These are phyloP conservation scores for Gardenia jasminoides DNA, from an alignment of 257 asterid species.

Conservation along the genomic window DNA sequence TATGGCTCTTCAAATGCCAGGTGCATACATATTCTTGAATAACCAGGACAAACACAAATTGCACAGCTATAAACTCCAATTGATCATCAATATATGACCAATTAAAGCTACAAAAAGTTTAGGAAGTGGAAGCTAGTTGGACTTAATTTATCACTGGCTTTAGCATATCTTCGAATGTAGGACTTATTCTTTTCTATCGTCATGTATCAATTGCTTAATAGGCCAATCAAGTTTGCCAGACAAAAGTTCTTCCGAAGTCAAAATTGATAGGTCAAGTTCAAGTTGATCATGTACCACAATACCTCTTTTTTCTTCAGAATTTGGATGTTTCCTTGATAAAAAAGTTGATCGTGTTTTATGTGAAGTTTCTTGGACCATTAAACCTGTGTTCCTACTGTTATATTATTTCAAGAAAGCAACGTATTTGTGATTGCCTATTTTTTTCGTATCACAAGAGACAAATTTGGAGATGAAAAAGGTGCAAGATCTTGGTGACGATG, in stretches of 20 bases:
- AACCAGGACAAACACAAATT: not conserved
- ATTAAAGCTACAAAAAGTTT: not conserved
- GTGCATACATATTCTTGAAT: not conserved
- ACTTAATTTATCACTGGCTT: not conserved
- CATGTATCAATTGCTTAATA: not conserved
- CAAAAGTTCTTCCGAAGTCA: too few species aligned
- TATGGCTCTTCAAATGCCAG: not conserved
- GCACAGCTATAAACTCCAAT: constrained; percentile 1
- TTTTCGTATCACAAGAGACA: not conserved
- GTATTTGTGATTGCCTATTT: not conserved
- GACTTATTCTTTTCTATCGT: not conserved
- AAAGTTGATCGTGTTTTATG: constrained; percentile 1
- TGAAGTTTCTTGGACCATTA: not conserved
- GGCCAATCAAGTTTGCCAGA: not conserved
- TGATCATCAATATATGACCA: not conserved
- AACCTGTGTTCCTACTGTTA: not conserved
- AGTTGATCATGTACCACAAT: not conserved
- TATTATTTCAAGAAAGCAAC: not conserved
- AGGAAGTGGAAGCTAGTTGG: not conserved
- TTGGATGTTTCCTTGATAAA: not conserved
- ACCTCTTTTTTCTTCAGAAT: not conserved
- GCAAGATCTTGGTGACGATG: not conserved
- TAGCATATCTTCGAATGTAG: not conserved
- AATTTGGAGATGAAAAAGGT: not conserved
- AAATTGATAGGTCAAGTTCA: not conserved